Percentiles rank a stretch among this genome's conserved stretches.
Evolutionary conservation across 257 asterid species (phyloP).

Genomic region (Solanum pimpinellifolium): DNA sequence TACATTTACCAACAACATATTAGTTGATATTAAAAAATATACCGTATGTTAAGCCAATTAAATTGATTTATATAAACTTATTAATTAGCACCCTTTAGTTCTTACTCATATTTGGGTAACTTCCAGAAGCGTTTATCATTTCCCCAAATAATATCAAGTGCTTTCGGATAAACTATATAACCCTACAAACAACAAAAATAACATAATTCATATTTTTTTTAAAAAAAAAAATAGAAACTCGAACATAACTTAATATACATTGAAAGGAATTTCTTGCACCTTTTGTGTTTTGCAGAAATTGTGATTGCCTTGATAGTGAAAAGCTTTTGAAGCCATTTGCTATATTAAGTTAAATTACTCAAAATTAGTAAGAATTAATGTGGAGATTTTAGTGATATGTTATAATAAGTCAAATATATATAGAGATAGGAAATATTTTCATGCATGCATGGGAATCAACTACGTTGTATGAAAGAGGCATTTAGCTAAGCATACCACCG

Average conservation of each 20-base stretch:
- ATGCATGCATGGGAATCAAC: background rate
- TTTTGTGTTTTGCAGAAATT: background rate
- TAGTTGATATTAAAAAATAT: no score
- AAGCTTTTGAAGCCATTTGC: background rate
- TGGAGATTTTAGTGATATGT: background rate
- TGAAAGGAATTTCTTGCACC: background rate
- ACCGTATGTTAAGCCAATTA: no score
- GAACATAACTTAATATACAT: background rate
- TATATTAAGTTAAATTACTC: background rate
- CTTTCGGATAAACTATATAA: background rate
- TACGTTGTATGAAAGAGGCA: background rate
- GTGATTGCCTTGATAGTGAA: background rate
- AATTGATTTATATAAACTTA: no score
- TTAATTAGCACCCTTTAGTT: no score
- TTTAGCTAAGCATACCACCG: no score
- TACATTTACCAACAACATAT: no score
- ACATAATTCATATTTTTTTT: background rate
- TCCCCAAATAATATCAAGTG: background rate
- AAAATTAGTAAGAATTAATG: background rate
- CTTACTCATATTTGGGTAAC: background rate
- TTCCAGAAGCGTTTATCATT: background rate
- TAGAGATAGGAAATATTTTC: background rate
- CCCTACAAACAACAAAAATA: background rate
- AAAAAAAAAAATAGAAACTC: background rate
- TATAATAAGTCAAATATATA: background rate